These are phyloP conservation scores for Leccinum pellstonianum DNA, from an alignment of 768 basidiomycete species.

Conservation along the genomic window DNA sequence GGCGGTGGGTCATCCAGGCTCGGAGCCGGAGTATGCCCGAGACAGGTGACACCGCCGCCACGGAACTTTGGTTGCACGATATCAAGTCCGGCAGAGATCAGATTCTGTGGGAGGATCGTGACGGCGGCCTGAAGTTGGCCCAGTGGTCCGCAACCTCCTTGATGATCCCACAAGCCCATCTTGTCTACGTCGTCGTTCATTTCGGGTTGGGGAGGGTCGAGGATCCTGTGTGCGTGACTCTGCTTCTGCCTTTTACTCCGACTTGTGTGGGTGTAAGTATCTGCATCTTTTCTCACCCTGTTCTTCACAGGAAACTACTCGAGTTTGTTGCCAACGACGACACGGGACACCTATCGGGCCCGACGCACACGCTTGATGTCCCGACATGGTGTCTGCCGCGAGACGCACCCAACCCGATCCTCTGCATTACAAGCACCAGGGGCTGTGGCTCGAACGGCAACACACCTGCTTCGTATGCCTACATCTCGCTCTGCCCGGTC, in stretches of 20 bases:
- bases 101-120: slow-evolving; percentile 18
- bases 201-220: slow-evolving; percentile 1
- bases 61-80: not conserved
- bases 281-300: too few relatives aligned
- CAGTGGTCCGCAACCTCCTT: slow-evolving; percentile 12
- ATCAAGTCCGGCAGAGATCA: slow-evolving; percentile 14
- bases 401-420: slow-evolving; percentile 4
- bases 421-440: slow-evolving; percentile 4
- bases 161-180: slow-evolving; percentile 7
- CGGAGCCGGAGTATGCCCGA: too few relatives aligned
- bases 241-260: not conserved
- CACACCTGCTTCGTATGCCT: slow-evolving; percentile 10
- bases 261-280: too few relatives aligned
- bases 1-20: slow-evolving; percentile 17
- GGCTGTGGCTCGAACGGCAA: not conserved
- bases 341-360: slow-evolving; percentile 11
- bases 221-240: slow-evolving; percentile 19
- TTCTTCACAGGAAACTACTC: slow-evolving; percentile 14
- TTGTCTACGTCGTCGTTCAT: slow-evolving; percentile 17
- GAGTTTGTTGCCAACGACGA: slow-evolving; percentile 19
- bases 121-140: not conserved
- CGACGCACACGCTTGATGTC: slow-evolving; percentile 9
- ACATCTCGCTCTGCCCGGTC: slow-evolving; percentile 11
- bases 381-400: slow-evolving; percentile 11
- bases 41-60: too few relatives aligned